phyloP scores from a whole-genome alignment of 2,329 filamentous ascomycete genomes.

The Aschersonia sp. region DNA sequence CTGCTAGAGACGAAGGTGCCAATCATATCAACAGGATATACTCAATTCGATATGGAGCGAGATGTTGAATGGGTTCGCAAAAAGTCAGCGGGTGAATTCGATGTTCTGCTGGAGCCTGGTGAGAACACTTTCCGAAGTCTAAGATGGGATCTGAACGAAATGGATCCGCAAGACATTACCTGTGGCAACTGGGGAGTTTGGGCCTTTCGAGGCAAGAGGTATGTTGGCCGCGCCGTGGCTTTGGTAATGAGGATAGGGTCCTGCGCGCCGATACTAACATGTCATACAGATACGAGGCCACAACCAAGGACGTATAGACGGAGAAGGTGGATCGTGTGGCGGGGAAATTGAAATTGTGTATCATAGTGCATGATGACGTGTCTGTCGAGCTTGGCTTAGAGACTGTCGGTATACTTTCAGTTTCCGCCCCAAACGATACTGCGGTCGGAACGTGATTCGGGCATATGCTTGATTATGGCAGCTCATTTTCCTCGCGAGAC shows the following conservation, averaged over 20 bases:
- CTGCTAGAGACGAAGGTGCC: slow-evolving; percentile 92
- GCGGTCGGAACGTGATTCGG: no score
- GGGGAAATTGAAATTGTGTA: neutral
- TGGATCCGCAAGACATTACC: slow-evolving; percentile 85
- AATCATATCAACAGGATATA: slow-evolving; percentile 90
- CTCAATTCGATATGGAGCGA: slow-evolving; percentile 83
- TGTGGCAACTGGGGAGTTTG: slow-evolving; percentile 96
- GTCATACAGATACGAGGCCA: slow-evolving; percentile 44
- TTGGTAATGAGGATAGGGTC: neutral
- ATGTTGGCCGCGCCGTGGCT: slow-evolving; percentile 16
- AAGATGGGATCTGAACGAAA: slow-evolving; percentile 91
- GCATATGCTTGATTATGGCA: no score
- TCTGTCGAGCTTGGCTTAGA: no score
- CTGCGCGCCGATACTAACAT: slow-evolving; percentile 14
- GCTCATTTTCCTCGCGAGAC: no score
- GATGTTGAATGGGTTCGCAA: slow-evolving; percentile 84
- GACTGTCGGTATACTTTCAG: no score
- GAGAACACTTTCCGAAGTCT: slow-evolving; percentile 91
- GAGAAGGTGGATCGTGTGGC: neutral
- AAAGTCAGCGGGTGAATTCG: slow-evolving; percentile 78
- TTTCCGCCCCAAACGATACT: no score
- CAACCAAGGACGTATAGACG: slow-evolving; percentile 30
- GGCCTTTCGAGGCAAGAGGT: slow-evolving; percentile 96
- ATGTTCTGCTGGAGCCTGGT: slow-evolving; percentile 78
- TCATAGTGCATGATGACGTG: no score